phyloP scores from a whole-genome alignment of 768 basidiomycete genomes.

The Panellus pusillus region DNA sequence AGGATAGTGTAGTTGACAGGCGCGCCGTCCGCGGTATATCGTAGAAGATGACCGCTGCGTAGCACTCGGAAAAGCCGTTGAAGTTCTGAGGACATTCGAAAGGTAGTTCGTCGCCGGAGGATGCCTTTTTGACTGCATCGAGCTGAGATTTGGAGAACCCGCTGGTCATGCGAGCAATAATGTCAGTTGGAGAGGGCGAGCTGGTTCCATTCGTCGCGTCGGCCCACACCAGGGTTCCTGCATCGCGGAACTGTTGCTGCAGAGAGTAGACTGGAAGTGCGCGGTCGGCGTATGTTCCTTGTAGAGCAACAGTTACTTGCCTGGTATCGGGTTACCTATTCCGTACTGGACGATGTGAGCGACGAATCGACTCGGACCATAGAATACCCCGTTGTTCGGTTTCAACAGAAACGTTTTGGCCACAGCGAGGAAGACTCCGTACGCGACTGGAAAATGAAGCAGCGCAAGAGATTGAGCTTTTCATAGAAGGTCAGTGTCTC shows the following conservation, averaged over 20 bases:
- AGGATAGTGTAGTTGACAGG: slow-evolving; percentile 68
- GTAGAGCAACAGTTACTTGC: too few species aligned
- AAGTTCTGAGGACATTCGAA: slow-evolving; percentile 72
- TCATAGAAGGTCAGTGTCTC: not conserved
- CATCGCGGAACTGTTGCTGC: slow-evolving; percentile 50
- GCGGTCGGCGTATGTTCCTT: too few species aligned
- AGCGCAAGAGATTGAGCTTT: slow-evolving; percentile 60
- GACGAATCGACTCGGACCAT: not conserved
- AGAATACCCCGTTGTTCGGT: slow-evolving; percentile 48
- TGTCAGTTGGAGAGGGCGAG: slow-evolving; percentile 52
- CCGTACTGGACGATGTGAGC: slow-evolving; percentile 47
- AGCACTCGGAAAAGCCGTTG: slow-evolving; percentile 68
- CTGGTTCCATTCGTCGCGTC: slow-evolving; percentile 62
- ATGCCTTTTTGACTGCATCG: slow-evolving; percentile 48
- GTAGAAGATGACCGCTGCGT: slow-evolving; percentile 63
- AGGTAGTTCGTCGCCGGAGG: slow-evolving; percentile 49
- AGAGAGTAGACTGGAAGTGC: slow-evolving; percentile 43
- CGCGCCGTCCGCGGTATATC: slow-evolving; percentile 41
- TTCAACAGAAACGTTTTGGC: slow-evolving; percentile 61
- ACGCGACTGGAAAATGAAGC: slow-evolving; percentile 66
- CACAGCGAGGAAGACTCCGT: slow-evolving; percentile 64
- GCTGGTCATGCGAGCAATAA: slow-evolving; percentile 61
- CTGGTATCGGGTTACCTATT: slow-evolving; percentile 50
- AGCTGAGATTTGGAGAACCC: slow-evolving; percentile 51
- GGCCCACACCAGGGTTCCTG: slow-evolving; percentile 60